phyloP scores from a whole-genome alignment of 768 basidiomycete species.

The Auricularia sp. region DNA sequence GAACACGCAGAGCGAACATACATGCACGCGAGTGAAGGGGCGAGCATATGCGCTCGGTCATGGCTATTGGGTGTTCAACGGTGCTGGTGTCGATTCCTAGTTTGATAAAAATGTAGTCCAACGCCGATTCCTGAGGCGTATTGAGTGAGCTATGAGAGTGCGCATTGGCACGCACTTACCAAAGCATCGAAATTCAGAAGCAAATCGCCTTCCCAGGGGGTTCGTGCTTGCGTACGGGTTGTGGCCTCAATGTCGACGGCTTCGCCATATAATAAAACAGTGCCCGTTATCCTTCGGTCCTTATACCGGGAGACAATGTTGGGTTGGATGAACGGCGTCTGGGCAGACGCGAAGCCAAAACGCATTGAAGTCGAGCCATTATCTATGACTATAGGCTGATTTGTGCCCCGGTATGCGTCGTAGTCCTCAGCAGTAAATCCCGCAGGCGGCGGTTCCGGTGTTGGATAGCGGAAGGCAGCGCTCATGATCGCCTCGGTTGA shows the following conservation, averaged over 20 bases:
- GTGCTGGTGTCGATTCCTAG: slow-evolving; percentile 70
- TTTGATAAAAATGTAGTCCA: slow-evolving; percentile 85
- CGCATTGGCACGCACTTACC: slow-evolving; percentile 42
- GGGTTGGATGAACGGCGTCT: slow-evolving; percentile 45
- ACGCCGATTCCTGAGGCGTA: slow-evolving; percentile 72
- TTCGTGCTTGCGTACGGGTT: slow-evolving; percentile 64
- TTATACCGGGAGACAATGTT: slow-evolving; percentile 82
- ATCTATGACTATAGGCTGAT: slow-evolving; percentile 74
- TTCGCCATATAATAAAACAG: slow-evolving; percentile 79
- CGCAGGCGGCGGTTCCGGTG: background rate
- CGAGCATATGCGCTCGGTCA: slow-evolving; percentile 86
- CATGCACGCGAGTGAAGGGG: slow-evolving; percentile 81
- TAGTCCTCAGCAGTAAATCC: slow-evolving; percentile 24
- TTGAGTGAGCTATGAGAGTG: slow-evolving; percentile 13
- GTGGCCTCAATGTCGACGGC: slow-evolving; percentile 81
- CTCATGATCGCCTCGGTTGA: background rate
- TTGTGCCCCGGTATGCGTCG: slow-evolving; percentile 35
- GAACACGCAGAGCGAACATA: slow-evolving; percentile 33
- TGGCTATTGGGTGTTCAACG: slow-evolving; percentile 81
- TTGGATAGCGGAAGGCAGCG: background rate
- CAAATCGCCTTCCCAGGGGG: slow-evolving; percentile 92
- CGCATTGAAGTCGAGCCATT: slow-evolving; percentile 77
- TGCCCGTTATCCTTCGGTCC: slow-evolving; percentile 76
- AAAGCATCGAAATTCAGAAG: slow-evolving; percentile 85
- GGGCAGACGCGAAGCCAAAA: slow-evolving; percentile 69